A percentile compares a stretch with the other conserved stretches of the same genome.
Conservation (phyloP, 2,329 filamentous ascomycete genomes). For the Colletotrichum gloeosporioides region DNA sequence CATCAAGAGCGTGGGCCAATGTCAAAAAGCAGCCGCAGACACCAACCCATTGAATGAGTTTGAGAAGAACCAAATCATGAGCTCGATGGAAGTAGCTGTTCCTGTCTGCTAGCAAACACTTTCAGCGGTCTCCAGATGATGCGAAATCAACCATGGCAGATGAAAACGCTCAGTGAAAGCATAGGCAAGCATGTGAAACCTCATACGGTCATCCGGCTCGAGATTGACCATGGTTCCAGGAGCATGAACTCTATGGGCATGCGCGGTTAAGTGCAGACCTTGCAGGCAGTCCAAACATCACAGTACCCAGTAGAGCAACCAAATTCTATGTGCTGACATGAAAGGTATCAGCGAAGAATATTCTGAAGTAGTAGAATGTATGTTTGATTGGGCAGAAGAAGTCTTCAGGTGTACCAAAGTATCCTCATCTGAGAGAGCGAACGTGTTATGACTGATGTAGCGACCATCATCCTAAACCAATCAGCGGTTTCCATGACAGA, state of each 20-base stretch:
- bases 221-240: background rate
- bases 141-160: background rate
- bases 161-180: background rate
- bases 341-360: background rate
- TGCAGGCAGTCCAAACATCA: background rate
- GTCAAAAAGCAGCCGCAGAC: background rate
- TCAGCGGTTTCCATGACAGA: background rate
- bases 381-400: background rate
- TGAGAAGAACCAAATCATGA: background rate
- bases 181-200: background rate
- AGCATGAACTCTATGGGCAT: background rate
- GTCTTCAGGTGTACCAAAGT: background rate
- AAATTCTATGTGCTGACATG: background rate
- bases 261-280: background rate
- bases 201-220: background rate
- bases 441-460: no score
- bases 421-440: background rate
- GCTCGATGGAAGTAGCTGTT: background rate
- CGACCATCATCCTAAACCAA: background rate
- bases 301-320: background rate
- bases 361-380: background rate
- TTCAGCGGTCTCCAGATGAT: background rate
- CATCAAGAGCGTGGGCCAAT: background rate
- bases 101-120: background rate
- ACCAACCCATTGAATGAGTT: background rate